phyloP scores from a whole-genome alignment of 352 stramenopile genomes.

The Pythium aquatile region DNA sequence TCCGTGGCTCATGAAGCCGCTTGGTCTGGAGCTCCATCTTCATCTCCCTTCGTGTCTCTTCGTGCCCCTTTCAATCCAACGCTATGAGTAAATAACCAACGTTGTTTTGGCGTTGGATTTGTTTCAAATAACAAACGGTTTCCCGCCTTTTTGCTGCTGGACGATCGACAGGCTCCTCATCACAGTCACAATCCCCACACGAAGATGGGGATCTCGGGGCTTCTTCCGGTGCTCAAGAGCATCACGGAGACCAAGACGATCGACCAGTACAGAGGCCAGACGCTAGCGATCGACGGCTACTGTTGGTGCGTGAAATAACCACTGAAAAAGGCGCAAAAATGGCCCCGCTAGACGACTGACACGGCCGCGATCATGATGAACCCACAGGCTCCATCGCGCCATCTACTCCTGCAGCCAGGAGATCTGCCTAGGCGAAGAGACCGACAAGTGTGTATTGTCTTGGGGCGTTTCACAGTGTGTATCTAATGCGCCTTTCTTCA shows the following conservation, averaged over 20 bases:
- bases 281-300: slow-evolving; percentile 71
- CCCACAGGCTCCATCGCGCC: slow-evolving; percentile 67
- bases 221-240: slow-evolving; percentile 66
- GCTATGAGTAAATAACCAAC: slow-evolving; percentile 14
- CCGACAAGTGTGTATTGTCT: slow-evolving; percentile 53
- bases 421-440: slow-evolving; percentile 61
- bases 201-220: slow-evolving; percentile 38
- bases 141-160: slow-evolving; percentile 3
- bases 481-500: neutral
- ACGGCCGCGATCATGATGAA: neutral
- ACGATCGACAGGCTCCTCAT: neutral
- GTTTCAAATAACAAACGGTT: slow-evolving; percentile 4
- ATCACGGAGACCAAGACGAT: slow-evolving; percentile 69
- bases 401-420: slow-evolving; percentile 87
- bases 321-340: slow-evolving; percentile 9
- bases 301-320: slow-evolving; percentile 53
- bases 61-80: slow-evolving; percentile 13
- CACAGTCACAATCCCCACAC: neutral
- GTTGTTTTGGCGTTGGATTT: slow-evolving; percentile 1
- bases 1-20: neutral
- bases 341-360: neutral
- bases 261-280: slow-evolving; percentile 69
- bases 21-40: neutral
- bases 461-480: slow-evolving; percentile 22
- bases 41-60: neutral